Evolutionary conservation across 371 early-diverging fungal species (phyloP), one percentile per base, ranked within the genome.

Genomic region (Lichtheimia hyalospora): DNA sequence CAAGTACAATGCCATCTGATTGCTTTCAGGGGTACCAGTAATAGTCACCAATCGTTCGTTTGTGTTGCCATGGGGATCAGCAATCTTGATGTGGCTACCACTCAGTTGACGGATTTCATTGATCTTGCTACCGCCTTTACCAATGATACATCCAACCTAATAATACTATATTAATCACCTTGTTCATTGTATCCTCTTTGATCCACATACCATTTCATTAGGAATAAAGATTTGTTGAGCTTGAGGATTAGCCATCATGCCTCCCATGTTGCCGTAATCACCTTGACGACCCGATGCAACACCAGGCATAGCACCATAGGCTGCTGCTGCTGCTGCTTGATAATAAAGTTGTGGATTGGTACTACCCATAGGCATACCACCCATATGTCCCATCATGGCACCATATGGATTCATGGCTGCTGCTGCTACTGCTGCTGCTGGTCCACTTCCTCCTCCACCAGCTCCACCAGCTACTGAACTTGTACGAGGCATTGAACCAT

Each of bases 91-190:
- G 62, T 89, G 86, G 54, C 89, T 88, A 21, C 93, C 92, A 52
- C 89, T 87, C 52, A 83, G 61, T 41, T 86, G 82, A 54, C 94
- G 83, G 43, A 95, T 89, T 61, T 92, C 92, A 64, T 91, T 92
- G 67, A 93, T 93, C 70, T 88, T 89, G 34, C 77, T 78, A n/a
- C 95, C 95, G 2, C 88, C 88, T 67, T 91, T 92, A 63, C 95
- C 95, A 72, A 94, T 94, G 52, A 94, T 86, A 54, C 89, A 86
- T 8, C 95, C 94, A 23, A 92, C 79, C 79, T 79, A 63, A 6
- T 0, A 49, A 24, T 49, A 20, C 3, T 15, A 23, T 18, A 23
- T 24, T 13, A 49, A 3, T 13, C 49, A 49, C 5, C 48, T 7
- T 0, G 28, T 24, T 5, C 52, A 8, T 10, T 52, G 4, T 51